A percentile compares a stretch with the other conserved stretches of the same genome.
Conservation (phyloP, 2,329 filamentous ascomycete genomes). For the Fusarium guadeloupense region DNA sequence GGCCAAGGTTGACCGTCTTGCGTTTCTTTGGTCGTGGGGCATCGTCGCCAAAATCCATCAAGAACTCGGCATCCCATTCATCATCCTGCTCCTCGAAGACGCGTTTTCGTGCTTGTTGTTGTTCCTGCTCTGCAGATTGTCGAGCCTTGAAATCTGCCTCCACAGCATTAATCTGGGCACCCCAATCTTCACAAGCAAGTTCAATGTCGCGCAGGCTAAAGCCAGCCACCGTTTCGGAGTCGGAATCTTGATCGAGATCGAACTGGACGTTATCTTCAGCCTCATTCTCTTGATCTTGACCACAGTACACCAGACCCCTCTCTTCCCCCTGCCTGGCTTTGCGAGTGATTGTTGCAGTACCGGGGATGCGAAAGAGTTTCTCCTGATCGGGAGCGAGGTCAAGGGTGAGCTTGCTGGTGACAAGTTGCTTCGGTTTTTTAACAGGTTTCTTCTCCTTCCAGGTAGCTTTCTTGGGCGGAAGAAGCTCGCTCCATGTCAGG, state of each 20-base stretch:
- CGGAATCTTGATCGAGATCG: constrained; percentile 61
- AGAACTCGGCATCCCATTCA: constrained; percentile 71
- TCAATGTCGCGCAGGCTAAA: constrained; percentile 83
- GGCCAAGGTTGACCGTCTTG: constrained; percentile 67
- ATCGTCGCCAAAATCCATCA: constrained; percentile 59
- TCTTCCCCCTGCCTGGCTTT: constrained; percentile 66
- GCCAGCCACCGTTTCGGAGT: constrained; percentile 75
- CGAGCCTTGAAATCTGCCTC: constrained; percentile 50
- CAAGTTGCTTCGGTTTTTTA: constrained; percentile 82
- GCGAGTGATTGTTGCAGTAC: constrained; percentile 62
- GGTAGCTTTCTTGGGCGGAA: constrained; percentile 81
- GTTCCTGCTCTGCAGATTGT: constrained; percentile 46
- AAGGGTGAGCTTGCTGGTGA: constrained; percentile 87
- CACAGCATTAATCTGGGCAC: constrained; percentile 66
- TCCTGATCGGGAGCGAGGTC: constrained; percentile 89
- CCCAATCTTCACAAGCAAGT: constrained; percentile 88
- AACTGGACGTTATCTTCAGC: constrained; percentile 53
- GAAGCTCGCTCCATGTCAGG: constrained; percentile 81
- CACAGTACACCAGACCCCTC: constrained; percentile 58
- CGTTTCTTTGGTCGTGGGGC: constrained; percentile 71
- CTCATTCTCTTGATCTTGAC: constrained; percentile 50
- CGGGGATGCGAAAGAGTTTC: constrained; percentile 81
- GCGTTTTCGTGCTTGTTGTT: constrained; percentile 46
- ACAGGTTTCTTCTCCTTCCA: constrained; percentile 81
- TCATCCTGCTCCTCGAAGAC: constrained; percentile 58